Base-by-base conservation (phyloP, 106 monocot species). In the Dioscorea zingiberensis region DNA sequence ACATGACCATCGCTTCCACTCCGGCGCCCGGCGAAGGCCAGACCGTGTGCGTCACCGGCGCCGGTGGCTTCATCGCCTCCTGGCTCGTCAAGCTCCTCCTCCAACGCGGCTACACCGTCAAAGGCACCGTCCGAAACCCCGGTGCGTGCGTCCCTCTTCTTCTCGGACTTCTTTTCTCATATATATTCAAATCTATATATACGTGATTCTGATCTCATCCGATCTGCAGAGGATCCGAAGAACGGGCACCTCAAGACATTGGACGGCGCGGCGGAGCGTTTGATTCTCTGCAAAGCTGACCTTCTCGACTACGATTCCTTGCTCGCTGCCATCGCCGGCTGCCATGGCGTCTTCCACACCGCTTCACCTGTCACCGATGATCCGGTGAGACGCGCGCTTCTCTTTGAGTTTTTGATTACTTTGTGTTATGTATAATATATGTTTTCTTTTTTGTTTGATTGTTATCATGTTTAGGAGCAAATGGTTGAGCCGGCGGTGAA, bases 401-500 rank as follows among this genome's bases (percentile, higher is more conserved):
- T 27, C 13, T 44, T 7, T 30, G 6, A 44, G 1, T 63, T 51
- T 51, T 51, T 18, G 8, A 13, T 51, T 51, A 19, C 15, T 51
- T 5, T 51, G 15, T 49, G 2, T 13, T 49, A 51, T 51, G 8
- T 16, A 19, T 51, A 51, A 51, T 18, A 4, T 38, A 38, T 13
- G 7, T 18, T 51, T 13, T 13, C 8, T 16, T 13, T 23, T 27
- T 27, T 38, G 60, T 6, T 55, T 56, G 38, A 8, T 6, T 12
- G 16, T 60, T 17, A 17, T 17, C n/a, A 10, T 12, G 6, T 54
- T 51, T 58, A 87, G 93, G 83, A 88, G 68, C 24, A 83, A 65
- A 93, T 93, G 93, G 88, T 93, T 65, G 82, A 88, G 60, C 93
- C 93, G 29, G 88, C 93, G 16, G 88, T 93, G 66, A 68, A 78